phyloP scores from a whole-genome alignment of 352 stramenopile genomes.

The Globisporangium echinulatum region DNA sequence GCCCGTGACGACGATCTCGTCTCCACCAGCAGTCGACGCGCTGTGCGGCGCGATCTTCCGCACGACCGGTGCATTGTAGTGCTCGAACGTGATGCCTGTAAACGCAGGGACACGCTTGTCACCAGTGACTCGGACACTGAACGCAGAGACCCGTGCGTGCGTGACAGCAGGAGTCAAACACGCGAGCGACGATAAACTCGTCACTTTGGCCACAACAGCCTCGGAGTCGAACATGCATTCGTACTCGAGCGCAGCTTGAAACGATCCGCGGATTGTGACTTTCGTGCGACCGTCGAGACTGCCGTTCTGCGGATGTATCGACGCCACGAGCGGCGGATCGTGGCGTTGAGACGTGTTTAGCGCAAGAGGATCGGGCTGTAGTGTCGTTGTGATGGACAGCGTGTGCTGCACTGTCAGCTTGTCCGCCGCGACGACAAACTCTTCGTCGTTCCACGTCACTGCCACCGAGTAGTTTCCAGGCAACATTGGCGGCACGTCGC shows the following conservation, averaged over 20 bases:
- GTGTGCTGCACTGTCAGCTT: slow-evolving; percentile 15
- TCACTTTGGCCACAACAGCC: slow-evolving; percentile 2
- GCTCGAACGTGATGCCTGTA: slow-evolving; percentile 7
- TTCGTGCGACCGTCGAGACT: slow-evolving; percentile 19
- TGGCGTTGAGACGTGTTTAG: slow-evolving; percentile 19
- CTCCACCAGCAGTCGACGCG: slow-evolving; percentile 17
- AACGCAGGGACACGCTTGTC: background rate
- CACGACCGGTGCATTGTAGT: slow-evolving; percentile 22
- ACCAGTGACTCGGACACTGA: slow-evolving; percentile 2
- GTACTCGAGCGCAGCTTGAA: slow-evolving; percentile 21
- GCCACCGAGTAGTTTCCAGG: slow-evolving; percentile 26
- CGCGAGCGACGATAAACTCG: slow-evolving; percentile 17
- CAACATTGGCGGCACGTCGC: slow-evolving; percentile 13
- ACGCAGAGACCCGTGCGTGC: slow-evolving; percentile 1
- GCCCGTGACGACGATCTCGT: slow-evolving; percentile 24
- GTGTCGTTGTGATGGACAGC: background rate
- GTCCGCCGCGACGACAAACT: slow-evolving; percentile 8
- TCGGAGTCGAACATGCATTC: slow-evolving; percentile 19
- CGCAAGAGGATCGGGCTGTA: slow-evolving; percentile 14
- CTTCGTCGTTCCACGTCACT: slow-evolving; percentile 34
- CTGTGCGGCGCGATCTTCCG: slow-evolving; percentile 15
- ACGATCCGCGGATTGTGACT: slow-evolving; percentile 14
- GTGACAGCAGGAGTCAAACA: slow-evolving; percentile 14
- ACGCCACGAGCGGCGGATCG: slow-evolving; percentile 6
- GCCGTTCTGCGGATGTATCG: slow-evolving; percentile 19